Conservation (phyloP, 768 basidiomycete species). For the Podaxis carcinomalis region DNA sequence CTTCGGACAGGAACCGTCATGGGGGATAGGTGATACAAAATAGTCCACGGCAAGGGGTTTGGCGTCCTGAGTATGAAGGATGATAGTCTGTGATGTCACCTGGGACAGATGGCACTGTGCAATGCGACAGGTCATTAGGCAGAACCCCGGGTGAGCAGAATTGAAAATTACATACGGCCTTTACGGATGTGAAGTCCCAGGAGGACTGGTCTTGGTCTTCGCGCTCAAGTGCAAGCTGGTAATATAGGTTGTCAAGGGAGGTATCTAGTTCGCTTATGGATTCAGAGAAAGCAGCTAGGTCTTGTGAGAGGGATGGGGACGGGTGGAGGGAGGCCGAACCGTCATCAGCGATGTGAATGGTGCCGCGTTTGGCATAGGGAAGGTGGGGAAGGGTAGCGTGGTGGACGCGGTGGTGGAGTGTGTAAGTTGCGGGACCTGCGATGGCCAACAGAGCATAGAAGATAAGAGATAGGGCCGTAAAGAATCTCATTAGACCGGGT, state of each 20-base stretch:
- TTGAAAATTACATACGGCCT: conserved; percentile 40
- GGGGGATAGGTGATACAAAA: conserved; percentile 64
- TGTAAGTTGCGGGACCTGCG: conserved; percentile 23
- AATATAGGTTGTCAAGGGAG: conserved; percentile 33
- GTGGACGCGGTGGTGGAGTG: conserved; percentile 48
- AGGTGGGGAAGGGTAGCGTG: conserved; percentile 37
- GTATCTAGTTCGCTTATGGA: conserved; percentile 29
- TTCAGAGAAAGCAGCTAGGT: conserved; percentile 42
- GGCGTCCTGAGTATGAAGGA: conserved; percentile 44
- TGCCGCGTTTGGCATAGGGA: conserved; percentile 40
- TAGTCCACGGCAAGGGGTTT: conserved; percentile 68
- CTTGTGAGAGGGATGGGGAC: conserved; percentile 38
- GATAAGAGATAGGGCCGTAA: conserved; percentile 8
- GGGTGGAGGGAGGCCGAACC: conserved; percentile 32
- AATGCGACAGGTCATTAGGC: conserved; percentile 6
- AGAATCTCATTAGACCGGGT: not conserved
- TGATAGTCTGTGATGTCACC: conserved; percentile 49
- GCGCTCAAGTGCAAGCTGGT: conserved; percentile 68
- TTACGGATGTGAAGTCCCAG: conserved; percentile 60
- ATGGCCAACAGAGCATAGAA: conserved; percentile 9
- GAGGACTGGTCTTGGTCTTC: conserved; percentile 36
- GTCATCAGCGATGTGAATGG: conserved; percentile 30
- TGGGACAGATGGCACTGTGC: conserved; percentile 64
- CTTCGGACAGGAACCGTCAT: conserved; percentile 61
- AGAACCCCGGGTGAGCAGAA: conserved; percentile 6